Base-by-base conservation (phyloP, 352 stramenopile genomes). In the Pythium pyrilobum region DNA sequence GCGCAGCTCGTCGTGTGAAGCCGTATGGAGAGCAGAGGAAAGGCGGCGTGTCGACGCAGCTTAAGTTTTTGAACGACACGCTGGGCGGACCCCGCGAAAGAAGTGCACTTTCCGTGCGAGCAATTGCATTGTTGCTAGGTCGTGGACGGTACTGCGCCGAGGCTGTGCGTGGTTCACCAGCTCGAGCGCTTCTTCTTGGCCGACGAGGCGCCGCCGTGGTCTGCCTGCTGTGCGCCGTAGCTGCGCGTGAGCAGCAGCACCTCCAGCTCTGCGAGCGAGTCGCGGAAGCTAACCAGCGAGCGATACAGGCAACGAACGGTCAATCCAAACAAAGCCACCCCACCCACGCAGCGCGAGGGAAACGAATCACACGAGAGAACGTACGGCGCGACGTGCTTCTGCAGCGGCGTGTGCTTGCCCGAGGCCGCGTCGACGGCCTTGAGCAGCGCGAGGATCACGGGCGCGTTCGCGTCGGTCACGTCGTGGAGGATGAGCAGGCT, bases 401-500 rank as follows among this genome's bases (percentile, higher is more conserved):
- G 36, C 8, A 66, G 43, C 9, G 50, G 56, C 5, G 6, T 16
- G 51, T 66, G 58, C 58, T 60, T 59, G 2, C 55, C 20, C 2
- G 58, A 48, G 2, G 58, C 58, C 2, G 44, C 44, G 20, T 66
- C 50, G 6, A 66, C 51, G 16, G 58, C 58, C 24, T 46, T 45
- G n/a, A 56, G 44, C 13, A 66, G 58, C 24, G 58, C 23, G 7
- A 66, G 33, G 37, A 66, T 66, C 18, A 33, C 10, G 15, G 36
- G 34, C 28, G 58, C 44, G 16, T 48, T 56, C 10, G 34, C 28
- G 18, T 48, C 31, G 2, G 34, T 49, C 21, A 60, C 44, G 2
- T 52, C 38, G 25, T 66, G 58, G 43, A 66, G 58, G 32, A 20
- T 60, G 3, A 66, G 31, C 24, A 60, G 20, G 36, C 58, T 66